Evolutionary conservation across 202 grass and related monocot genomes (phyloP).

Genomic region (Hordeum pubiflorum): DNA sequence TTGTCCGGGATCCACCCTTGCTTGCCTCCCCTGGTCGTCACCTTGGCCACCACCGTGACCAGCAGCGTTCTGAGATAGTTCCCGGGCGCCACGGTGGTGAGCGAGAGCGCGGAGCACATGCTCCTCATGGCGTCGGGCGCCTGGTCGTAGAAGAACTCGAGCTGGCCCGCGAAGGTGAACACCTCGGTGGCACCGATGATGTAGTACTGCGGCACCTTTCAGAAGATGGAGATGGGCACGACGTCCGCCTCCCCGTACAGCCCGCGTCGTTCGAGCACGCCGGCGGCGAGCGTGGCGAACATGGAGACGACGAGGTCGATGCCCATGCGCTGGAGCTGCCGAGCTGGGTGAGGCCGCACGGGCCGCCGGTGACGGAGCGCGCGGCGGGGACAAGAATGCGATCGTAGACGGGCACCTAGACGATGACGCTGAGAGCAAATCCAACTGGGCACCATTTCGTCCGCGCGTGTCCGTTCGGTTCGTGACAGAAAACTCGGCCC

Average conservation of each 20-base stretch:
- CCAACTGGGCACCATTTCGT: too few species aligned
- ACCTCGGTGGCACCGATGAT: conserved; percentile 70
- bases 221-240: conserved; percentile 82
- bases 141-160: conserved; percentile 97
- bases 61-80: conserved; percentile 79
- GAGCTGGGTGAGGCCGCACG: conserved; percentile 47
- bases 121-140: conserved; percentile 89
- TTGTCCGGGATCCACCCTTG: conserved; percentile 84
- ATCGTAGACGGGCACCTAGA: conserved; percentile 78
- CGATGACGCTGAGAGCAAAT: conserved; percentile 51
- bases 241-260: conserved; percentile 36
- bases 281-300: conserved; percentile 67
- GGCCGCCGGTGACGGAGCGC: conserved; percentile 42
- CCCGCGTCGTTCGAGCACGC: conserved; percentile 44
- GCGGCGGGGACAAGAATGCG: conserved; percentile 47
- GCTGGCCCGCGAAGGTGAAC: conserved; percentile 76
- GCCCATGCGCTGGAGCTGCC: conserved; percentile 81
- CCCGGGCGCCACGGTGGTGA: conserved; percentile 61
- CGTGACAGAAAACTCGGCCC: too few species aligned
- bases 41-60: conserved; percentile 52
- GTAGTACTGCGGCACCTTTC: conserved; percentile 90
- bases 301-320: conserved; percentile 71
- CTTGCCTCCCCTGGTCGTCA: conserved; percentile 48
- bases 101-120: conserved; percentile 68
- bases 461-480: too few species aligned